These are phyloP conservation scores for Aspergillus alliaceus DNA, from an alignment of 2,329 filamentous ascomycete genomes.

Conservation along the genomic window DNA sequence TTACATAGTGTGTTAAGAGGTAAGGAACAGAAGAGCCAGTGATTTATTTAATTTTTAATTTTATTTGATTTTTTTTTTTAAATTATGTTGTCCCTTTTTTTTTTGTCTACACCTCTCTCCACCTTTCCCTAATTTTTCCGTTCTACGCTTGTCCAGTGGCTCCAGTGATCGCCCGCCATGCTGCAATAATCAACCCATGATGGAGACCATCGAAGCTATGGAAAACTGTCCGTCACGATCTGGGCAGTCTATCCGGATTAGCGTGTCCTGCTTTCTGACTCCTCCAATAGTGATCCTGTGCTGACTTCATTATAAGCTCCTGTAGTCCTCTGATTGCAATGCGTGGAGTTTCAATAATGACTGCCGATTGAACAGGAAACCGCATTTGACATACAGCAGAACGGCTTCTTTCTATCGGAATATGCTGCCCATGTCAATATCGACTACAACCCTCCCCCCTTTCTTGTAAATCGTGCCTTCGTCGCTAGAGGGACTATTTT, in stretches of 20 bases:
- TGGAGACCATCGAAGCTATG: constrained; percentile 36
- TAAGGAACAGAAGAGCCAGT: background rate
- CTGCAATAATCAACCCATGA: constrained; percentile 36
- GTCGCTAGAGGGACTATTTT: constrained; percentile 11
- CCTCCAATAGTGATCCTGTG: constrained; percentile 34
- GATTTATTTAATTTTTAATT: background rate
- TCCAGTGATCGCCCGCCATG: constrained; percentile 38
- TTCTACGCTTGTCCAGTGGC: constrained; percentile 30
- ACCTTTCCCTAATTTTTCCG: constrained; percentile 6
- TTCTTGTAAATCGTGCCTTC: constrained; percentile 24
- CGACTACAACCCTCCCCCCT: constrained; percentile 18
- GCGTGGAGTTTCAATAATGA: constrained; percentile 23
- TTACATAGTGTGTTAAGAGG: background rate
- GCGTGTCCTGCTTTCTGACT: constrained; percentile 39
- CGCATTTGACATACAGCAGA: constrained; percentile 15
- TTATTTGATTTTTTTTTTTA: constrained; percentile 5
- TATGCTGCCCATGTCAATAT: constrained; percentile 28
- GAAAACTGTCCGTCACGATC: constrained; percentile 39
- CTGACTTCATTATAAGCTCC: constrained; percentile 37
- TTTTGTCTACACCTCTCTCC: background rate
- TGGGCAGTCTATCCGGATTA: constrained; percentile 34
- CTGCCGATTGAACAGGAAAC: constrained; percentile 24
- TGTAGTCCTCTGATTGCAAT: constrained; percentile 21
- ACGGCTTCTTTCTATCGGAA: constrained; percentile 19
- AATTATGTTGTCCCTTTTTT: background rate